A percentile compares a stretch with the other conserved stretches of the same genome.
phyloP scores from a whole-genome alignment of 1,284 basidiomycete species.

The Irpex rosettiformis region DNA sequence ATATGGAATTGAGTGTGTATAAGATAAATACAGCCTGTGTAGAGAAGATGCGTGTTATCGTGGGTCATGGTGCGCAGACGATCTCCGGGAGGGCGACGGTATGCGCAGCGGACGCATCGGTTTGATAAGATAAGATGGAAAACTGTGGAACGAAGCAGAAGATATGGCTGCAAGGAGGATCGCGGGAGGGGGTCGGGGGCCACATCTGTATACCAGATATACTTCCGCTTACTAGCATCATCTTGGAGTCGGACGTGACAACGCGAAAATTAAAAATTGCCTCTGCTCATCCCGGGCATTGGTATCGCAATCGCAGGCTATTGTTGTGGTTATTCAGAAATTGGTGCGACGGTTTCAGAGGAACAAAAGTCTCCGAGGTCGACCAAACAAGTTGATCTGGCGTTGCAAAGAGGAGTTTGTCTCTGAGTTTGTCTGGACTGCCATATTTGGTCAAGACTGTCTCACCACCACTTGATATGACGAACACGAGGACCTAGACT shows the following conservation, averaged over 20 bases:
- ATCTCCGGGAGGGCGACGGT: neutral
- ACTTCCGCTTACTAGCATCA: neutral
- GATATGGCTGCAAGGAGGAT: neutral
- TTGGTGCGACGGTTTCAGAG: neutral
- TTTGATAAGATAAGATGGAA: conserved; percentile 3
- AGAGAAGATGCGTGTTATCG: neutral
- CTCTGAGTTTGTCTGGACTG: neutral
- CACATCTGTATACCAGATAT: neutral
- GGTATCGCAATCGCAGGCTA: neutral
- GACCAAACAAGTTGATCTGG: neutral
- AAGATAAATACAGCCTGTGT: neutral
- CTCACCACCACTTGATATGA: neutral
- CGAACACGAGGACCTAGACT: neutral
- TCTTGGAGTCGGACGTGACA: neutral
- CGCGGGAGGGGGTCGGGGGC: too few relatives aligned
- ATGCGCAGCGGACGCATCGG: neutral
- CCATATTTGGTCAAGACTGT: neutral
- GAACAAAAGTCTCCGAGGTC: neutral
- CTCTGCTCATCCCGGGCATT: neutral
- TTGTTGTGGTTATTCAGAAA: neutral
- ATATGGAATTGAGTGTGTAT: neutral
- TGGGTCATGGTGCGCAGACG: neutral
- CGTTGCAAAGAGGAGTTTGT: neutral
- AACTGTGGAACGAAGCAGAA: neutral
- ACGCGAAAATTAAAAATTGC: neutral